Evolutionary conservation across 768 basidiomycete genomes (phyloP), one percentile per base, ranked within the genome.

Genomic region (Tricholoma terreum): DNA sequence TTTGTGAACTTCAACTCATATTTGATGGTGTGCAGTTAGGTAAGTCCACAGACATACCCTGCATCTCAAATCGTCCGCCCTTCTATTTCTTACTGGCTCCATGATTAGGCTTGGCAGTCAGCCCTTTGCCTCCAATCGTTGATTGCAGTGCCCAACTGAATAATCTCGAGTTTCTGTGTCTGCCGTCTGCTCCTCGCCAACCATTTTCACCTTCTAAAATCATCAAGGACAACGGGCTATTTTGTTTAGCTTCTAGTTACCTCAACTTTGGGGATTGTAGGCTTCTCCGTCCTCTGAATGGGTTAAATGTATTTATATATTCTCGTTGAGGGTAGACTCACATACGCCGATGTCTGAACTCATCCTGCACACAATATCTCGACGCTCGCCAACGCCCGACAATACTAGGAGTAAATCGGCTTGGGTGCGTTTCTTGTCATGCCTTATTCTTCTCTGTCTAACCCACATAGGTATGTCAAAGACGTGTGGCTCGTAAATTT

Each of bases 181-280:
- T 55, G n/a, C 60, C 60, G 10, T 59, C 65, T 34, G 45, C 57
- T 1, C 35, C 46, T 50, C 17, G 54, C 61, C 42, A 54, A 36
- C 49, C 58, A 49, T 53, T 46, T 40, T 65, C 61, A 14, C 63
- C 59, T 33, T 58, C 52, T 57, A 54, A 59, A 60, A 35, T 30
- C 58, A 34, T 40, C 61, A 56, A 58, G 17, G 75, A 67, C 55
- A 71, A 50, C 21, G 71, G 63, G 21, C 72, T 57, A 38, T 68
- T 83, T 9, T 82, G 80, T 61, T 67, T 90, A 6, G 75, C 79
- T 9, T 75, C 78, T 19, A 80, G 75, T 50, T 83, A 77, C 58
- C 68, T 86, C n/a, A 80, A 89, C 57, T 84, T 85, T 49, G 79
- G 77, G 48, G 79, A 85, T 58, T 86, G 88, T 89, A 68, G 60